These are phyloP conservation scores for Candida tibetensis DNA, from an alignment of 805 yeast genomes.

Conservation along the genomic window DNA sequence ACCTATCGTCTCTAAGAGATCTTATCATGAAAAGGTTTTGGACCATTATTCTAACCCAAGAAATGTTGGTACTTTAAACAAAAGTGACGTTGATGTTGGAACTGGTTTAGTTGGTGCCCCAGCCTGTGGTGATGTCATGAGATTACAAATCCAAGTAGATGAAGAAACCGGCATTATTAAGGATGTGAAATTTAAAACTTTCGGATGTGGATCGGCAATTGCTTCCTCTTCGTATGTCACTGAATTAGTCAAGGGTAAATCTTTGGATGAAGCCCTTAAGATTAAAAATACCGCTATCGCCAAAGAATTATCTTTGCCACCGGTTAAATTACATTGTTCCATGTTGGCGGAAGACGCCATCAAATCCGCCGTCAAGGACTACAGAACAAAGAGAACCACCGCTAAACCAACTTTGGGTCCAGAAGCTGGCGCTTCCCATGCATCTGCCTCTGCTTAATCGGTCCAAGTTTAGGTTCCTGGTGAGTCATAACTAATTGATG, in stretches of 20 bases:
- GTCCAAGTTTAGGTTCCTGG: neutral
- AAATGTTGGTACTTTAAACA: conserved; percentile 91
- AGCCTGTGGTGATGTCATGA: conserved; percentile 99
- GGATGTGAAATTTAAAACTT: conserved; percentile 96
- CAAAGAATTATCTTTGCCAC: conserved; percentile 90
- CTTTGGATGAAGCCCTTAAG: conserved; percentile 87
- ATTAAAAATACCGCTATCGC: conserved; percentile 95
- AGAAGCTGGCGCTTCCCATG: conserved; percentile 3
- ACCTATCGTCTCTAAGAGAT: conserved; percentile 19
- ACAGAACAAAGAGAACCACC: conserved; percentile 70
- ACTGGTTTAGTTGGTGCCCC: conserved; percentile 99
- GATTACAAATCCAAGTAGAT: conserved; percentile 89
- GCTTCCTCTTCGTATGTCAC: conserved; percentile 95
- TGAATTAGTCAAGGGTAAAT: conserved; percentile 91
- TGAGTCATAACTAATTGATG: neutral
- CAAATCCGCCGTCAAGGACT: conserved; percentile 94
- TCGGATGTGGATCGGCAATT: conserved; percentile 98
- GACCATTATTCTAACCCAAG: conserved; percentile 97
- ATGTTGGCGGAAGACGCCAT: conserved; percentile 99
- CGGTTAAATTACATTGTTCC: conserved; percentile 95
- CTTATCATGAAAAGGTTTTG: conserved; percentile 89
- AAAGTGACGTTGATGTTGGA: conserved; percentile 73
- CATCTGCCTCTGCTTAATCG: conserved; percentile 14
- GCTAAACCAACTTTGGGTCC: conserved; percentile 56
- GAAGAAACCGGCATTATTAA: conserved; percentile 87